These are phyloP conservation scores for Biancaea sappan DNA, from an alignment of 306 rosid species.

Conservation along the genomic window DNA sequence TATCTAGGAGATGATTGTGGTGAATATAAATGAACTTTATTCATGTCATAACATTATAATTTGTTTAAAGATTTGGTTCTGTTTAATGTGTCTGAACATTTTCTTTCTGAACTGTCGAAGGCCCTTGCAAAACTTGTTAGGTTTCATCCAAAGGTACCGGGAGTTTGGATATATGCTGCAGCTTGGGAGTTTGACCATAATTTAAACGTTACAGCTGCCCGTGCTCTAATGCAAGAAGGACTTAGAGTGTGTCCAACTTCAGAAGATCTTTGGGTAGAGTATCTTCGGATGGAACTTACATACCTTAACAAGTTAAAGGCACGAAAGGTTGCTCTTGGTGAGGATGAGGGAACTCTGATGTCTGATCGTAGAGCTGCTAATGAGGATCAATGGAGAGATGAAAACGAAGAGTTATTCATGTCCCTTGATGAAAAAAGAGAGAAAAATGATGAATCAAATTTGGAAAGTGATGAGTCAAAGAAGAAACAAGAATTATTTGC, in stretches of 20 bases:
- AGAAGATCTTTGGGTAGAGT: constrained; percentile 93
- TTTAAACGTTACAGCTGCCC: constrained; percentile 79
- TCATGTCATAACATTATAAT: not conserved
- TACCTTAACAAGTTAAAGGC: constrained; percentile 85
- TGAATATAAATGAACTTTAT: not conserved
- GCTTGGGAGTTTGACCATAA: constrained; percentile 97
- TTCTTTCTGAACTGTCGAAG: constrained; percentile 39
- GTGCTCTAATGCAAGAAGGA: constrained; percentile 88
- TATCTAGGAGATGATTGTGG: no score
- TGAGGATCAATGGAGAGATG: constrained; percentile 81
- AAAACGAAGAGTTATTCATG: constrained; percentile 77
- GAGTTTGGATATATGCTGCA: constrained; percentile 95
- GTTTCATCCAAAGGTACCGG: constrained; percentile 86
- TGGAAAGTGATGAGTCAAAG: constrained; percentile 42
- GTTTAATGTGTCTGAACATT: not conserved
- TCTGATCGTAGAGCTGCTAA: constrained; percentile 46
- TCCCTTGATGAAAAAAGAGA: constrained; percentile 49
- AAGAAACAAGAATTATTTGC: constrained; percentile 53
- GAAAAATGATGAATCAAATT: constrained; percentile 35
- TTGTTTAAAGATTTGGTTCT: not conserved
- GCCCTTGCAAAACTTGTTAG: constrained; percentile 73
- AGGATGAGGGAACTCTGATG: constrained; percentile 68
- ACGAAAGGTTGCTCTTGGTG: constrained; percentile 91
- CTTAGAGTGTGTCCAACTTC: constrained; percentile 79
- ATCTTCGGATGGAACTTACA: constrained; percentile 94